Evolutionary conservation across 345 rosid species (phyloP).

Genomic region (Mallotus nudiflorus): DNA sequence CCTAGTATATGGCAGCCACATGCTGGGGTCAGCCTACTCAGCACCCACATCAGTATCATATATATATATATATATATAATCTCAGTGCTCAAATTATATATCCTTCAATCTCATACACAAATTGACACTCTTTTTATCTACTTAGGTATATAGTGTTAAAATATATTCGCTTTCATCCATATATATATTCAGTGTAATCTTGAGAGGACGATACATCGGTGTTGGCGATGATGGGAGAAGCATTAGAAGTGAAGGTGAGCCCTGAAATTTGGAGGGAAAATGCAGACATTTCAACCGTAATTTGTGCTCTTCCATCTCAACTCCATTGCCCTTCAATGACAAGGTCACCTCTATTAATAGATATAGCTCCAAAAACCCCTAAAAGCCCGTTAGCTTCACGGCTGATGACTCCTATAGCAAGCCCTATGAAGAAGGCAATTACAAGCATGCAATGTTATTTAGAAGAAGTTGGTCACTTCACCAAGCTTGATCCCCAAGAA

Average conservation of each 20-base stretch:
- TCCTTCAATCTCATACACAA: not conserved
- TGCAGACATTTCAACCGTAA: slow-evolving; percentile 5
- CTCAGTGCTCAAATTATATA: not conserved
- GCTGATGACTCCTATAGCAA: slow-evolving; percentile 40
- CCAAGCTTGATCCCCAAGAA: slow-evolving; percentile 52
- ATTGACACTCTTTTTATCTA: too few relatives aligned
- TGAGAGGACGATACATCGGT: not conserved
- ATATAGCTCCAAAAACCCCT: slow-evolving; percentile 30
- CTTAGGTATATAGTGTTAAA: not conserved
- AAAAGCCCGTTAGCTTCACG: slow-evolving; percentile 39
- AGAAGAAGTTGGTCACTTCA: slow-evolving; percentile 51
- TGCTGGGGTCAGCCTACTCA: not conserved
- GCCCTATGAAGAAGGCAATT: slow-evolving; percentile 57
- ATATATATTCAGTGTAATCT: not conserved
- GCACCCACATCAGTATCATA: not conserved
- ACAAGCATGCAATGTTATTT: slow-evolving; percentile 41
- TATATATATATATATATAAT: not conserved
- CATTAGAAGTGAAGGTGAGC: not conserved
- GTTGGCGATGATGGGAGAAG: not conserved
- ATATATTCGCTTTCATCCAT: not conserved
- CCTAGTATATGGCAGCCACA: too few relatives aligned
- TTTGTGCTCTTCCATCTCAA: slow-evolving; percentile 46
- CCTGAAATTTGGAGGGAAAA: not conserved
- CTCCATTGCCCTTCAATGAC: slow-evolving; percentile 32
- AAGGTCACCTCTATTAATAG: slow-evolving; percentile 34